Evolutionary conservation across 129 eudicot species (phyloP), one percentile per base, ranked within the genome.

Genomic region (Saposhnikovia divaricata): DNA sequence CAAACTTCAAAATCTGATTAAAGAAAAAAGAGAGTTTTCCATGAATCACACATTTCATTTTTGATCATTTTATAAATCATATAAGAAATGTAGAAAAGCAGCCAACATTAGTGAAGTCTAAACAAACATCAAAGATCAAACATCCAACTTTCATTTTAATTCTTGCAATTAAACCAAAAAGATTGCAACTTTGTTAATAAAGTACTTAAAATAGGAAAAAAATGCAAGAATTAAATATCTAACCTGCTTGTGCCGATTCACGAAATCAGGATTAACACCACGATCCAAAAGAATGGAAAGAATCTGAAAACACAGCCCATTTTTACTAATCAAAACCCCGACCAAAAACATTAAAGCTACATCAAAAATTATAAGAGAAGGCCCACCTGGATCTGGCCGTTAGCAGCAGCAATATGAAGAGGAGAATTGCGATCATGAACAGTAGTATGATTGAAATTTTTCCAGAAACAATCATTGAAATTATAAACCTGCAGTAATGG

Each of bases 31-130:
- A 11, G 57, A 21, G 2, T 8, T 23, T 23, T 9, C 31, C 68
- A 59, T 23, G 3, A 8, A 57, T 57, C 9, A 57, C 65, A 57
- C 19, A 15, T 59, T n/a, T n/a, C 4, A 59, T 59, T 23, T 31
- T 59, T 40, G 63, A 74, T 6, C 42, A 68, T 4, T 27, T 13
- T 9, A 25, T 25, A 27, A 12, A 39, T 9, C 6, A 59, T 0
- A 40, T 7, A 8, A 72, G 0, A 21, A n/a, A 72, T 15, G 76
- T 0, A 72, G 76, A 0, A 44, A 44, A 39, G 99, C 97, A 84
- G 98, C 98, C 90, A 96, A 80, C 99, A 96, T 96, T 82, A 96
- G 82, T 74, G 99, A 98, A 84, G 98, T 96, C 99, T 96, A 85
- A 72, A 78, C 15, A 80, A 78, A 50, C 34, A 31, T 31, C 34